Conservation (phyloP, 768 basidiomycete genomes). For the Termitomyces bulborhizus region DNA sequence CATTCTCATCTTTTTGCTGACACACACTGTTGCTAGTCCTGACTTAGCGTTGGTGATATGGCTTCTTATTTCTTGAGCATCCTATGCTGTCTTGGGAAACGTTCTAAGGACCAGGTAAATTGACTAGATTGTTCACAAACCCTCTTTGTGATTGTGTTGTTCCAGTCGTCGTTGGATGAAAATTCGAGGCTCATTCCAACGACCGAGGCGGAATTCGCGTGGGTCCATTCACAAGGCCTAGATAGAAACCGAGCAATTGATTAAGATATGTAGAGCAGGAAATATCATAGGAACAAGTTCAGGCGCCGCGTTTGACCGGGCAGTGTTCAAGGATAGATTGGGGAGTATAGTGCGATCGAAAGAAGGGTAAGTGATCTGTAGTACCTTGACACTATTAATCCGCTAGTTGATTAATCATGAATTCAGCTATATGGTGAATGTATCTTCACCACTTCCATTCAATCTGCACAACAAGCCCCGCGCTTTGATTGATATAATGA, state of each 20-base stretch:
- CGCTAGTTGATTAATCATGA: neutral
- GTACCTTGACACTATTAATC: neutral
- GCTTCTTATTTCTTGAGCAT: slow-evolving; percentile 13
- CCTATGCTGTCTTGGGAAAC: slow-evolving; percentile 19
- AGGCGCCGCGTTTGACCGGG: slow-evolving; percentile 31
- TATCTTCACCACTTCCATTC: slow-evolving; percentile 49
- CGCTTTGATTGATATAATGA: slow-evolving; percentile 13
- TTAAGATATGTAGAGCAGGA: neutral
- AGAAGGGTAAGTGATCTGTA: slow-evolving; percentile 37
- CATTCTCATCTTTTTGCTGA: neutral
- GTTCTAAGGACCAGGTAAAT: slow-evolving; percentile 11
- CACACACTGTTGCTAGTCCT: too few relatives aligned
- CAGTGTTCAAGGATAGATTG: slow-evolving; percentile 44
- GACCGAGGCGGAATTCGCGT: slow-evolving; percentile 9
- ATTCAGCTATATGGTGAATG: slow-evolving; percentile 50
- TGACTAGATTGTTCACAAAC: neutral
- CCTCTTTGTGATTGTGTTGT: neutral
- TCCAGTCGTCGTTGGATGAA: slow-evolving; percentile 16
- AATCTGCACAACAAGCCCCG: slow-evolving; percentile 42
- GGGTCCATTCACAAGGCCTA: neutral
- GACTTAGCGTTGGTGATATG: neutral
- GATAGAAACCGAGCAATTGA: neutral
- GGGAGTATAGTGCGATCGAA: slow-evolving; percentile 50
- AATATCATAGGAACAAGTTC: neutral
- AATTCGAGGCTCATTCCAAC: slow-evolving; percentile 23